Base-by-base conservation (phyloP, 2,329 filamentous ascomycete genomes). In the Aspergillus puulaauensis region DNA sequence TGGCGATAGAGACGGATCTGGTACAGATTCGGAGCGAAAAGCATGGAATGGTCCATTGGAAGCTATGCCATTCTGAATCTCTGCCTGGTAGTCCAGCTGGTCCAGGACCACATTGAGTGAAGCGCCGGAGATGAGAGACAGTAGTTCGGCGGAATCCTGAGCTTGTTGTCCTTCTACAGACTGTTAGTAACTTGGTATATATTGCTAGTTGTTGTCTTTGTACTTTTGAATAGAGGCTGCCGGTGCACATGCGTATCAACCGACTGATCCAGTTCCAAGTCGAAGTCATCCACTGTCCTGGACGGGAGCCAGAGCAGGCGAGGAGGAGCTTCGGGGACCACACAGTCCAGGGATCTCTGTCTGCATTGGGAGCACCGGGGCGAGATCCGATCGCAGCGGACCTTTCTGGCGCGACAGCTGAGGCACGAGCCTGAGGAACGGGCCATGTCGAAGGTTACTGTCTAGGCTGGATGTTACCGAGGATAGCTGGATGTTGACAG, bases 341-440 rank as follows among this genome's bases (percentile, higher is more conserved):
- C 4, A 17, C 40, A 51, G 4, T 57, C 17, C 43, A 59, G 4
- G 5, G 31, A 47, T 24, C 49, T 43, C 24, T 41, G 23, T 17
- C 27, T 49, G 41, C 54, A 57, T n/a, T 40, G 19, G 11, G 21
- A 48, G 43, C 58, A 60, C 43, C 19, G 58, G 5, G 58, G 35
- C 17, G 21, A n/a, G 4, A 3, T 24, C 9, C 50, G 54, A 27
- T 60, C 54, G n/a, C 58, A 57, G 31, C 54, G 50, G 24, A 60
- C 54, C 31, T 60, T 60, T 12, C 54, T 37, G 14, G 58, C n/a
- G 3, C 46, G 58, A 21, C 58, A 57, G 40, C 14, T 21, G n/a
- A 54, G 44, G 23, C 50, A 60, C 8, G 58, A 53, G 4, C 54
- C 45, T 47, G 23, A 9, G 4, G 35, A 24, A 24, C 27, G 27